Percentiles rank a stretch among this genome's conserved stretches.
Evolutionary conservation across 768 basidiomycete genomes (phyloP).

Genomic region (Holtermanniella nyarrowii): DNA sequence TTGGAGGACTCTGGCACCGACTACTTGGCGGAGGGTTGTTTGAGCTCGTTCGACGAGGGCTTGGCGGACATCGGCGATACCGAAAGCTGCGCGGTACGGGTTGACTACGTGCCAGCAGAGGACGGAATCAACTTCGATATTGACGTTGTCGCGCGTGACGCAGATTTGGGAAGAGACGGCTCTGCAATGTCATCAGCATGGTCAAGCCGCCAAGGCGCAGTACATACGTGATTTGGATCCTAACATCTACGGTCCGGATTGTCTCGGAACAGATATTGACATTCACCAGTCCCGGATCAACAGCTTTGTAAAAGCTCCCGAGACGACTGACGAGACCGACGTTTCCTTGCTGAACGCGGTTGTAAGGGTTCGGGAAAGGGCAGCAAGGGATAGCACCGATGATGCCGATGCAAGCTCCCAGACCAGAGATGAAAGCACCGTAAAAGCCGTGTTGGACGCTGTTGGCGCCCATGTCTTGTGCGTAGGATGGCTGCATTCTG

Average conservation of each 20-base stretch:
- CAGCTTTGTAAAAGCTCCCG: slow-evolving; percentile 91
- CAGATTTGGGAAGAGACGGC: slow-evolving; percentile 46
- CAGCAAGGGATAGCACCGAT: slow-evolving; percentile 71
- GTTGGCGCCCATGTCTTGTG: slow-evolving; percentile 69
- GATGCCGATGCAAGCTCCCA: slow-evolving; percentile 60
- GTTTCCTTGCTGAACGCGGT: slow-evolving; percentile 71
- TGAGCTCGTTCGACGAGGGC: slow-evolving; percentile 41
- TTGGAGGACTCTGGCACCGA: slow-evolving; percentile 82
- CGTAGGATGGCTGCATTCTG: slow-evolving; percentile 66
- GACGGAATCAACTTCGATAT: slow-evolving; percentile 86
- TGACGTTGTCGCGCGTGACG: slow-evolving; percentile 93
- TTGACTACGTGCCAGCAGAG: slow-evolving; percentile 44
- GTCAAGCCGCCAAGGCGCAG: slow-evolving; percentile 54
- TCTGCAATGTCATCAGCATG: neutral
- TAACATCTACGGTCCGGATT: slow-evolving; percentile 79
- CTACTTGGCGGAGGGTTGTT: slow-evolving; percentile 93
- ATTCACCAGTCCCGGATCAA: slow-evolving; percentile 82
- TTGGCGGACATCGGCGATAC: slow-evolving; percentile 73
- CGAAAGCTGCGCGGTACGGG: slow-evolving; percentile 89
- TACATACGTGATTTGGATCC: slow-evolving; percentile 74
- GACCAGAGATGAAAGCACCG: slow-evolving; percentile 62
- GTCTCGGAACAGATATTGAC: slow-evolving; percentile 91
- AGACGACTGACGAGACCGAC: slow-evolving; percentile 88
- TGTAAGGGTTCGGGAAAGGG: slow-evolving; percentile 45
- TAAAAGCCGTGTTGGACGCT: slow-evolving; percentile 76